Base-by-base conservation (phyloP, 2,329 filamentous ascomycete genomes). In the Neofusicoccum sp. region DNA sequence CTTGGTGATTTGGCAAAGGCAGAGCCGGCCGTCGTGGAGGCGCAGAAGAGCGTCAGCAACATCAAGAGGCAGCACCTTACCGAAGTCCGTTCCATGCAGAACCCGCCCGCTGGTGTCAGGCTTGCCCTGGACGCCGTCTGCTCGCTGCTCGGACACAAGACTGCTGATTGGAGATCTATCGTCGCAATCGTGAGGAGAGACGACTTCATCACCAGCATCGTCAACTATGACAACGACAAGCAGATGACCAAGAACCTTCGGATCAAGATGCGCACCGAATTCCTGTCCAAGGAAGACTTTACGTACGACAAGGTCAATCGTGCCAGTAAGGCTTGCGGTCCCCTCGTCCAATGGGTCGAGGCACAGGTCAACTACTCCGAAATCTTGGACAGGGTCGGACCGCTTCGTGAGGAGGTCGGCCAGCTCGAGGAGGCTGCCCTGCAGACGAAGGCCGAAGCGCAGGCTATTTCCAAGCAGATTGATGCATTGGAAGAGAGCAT, bases 311-410 rank as follows among this genome's bases (percentile, higher is more conserved):
- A 90, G 75, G 95, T 97, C 75, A 96, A 96, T 76, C 91, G 92
- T 69, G 95, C 95, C 63, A 96, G 90, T 78, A 97, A 95, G 79
- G 95, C 95, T 48, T 99, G 95, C 75, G 96, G 95, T 70, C 96
- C 95, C 28, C 83, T 99, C 12, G 93, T 99, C 16, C 92, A 97
- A 72, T 99, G 95, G 95, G 93, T 96, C 3, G 85, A 91, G 73
- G 96, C 95, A 20, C 95, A 99, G 77, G 95, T 99, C 71, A 92
- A 90, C 70, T 99, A 96, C 76, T 96, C 93, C n/a, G 92, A 95
- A 66, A 99, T 99, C 68, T 80, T 99, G 64, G 93, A 98, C 72
- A 87, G 91, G 38, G 92, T 99, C 62, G 96, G 93, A 1, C 95
- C 95, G 26, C 81, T 99, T 60, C 89, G 93, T 71, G 89, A 93